phyloP scores from a whole-genome alignment of 805 yeast species.

The Brettanomyces nanus region DNA sequence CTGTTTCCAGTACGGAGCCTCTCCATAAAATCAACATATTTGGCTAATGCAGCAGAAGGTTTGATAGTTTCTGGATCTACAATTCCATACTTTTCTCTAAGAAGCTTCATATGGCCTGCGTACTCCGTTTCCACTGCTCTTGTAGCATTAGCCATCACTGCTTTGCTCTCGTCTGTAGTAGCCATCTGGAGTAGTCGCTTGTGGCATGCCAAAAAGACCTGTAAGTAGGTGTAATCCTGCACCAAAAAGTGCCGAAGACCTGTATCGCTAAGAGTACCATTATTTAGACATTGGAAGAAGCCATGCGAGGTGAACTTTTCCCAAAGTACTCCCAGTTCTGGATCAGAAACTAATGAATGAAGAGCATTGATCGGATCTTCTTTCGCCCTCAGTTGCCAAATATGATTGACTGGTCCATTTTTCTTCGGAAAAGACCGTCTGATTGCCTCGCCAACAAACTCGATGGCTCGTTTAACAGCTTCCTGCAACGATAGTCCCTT shows the following conservation, averaged over 20 bases:
- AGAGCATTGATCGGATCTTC: constrained; percentile 11
- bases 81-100: background rate
- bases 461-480: constrained; percentile 49
- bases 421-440: constrained; percentile 29
- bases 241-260: constrained; percentile 32
- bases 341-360: constrained; percentile 47
- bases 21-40: constrained; percentile 30
- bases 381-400: constrained; percentile 15
- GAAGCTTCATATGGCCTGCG: constrained; percentile 2
- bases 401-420: constrained; percentile 72
- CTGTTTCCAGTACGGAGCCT: constrained; percentile 45
- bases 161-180: constrained; percentile 43
- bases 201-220: constrained; percentile 60
- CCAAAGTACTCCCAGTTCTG: constrained; percentile 50
- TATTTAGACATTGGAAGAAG: constrained; percentile 33
- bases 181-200: constrained; percentile 58
- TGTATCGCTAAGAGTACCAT: constrained; percentile 2
- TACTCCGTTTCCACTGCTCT: background rate
- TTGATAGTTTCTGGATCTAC: constrained; percentile 2
- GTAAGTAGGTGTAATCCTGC: constrained; percentile 64
- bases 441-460: constrained; percentile 60
- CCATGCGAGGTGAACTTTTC: constrained; percentile 48
- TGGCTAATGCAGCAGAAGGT: constrained; percentile 24
- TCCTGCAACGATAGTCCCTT: constrained; percentile 35
- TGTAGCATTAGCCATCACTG: constrained; percentile 11